A percentile compares a stretch with the other conserved stretches of the same genome.
Conservation (phyloP, 495 filamentous ascomycete genomes). For the Tuber borchii region DNA sequence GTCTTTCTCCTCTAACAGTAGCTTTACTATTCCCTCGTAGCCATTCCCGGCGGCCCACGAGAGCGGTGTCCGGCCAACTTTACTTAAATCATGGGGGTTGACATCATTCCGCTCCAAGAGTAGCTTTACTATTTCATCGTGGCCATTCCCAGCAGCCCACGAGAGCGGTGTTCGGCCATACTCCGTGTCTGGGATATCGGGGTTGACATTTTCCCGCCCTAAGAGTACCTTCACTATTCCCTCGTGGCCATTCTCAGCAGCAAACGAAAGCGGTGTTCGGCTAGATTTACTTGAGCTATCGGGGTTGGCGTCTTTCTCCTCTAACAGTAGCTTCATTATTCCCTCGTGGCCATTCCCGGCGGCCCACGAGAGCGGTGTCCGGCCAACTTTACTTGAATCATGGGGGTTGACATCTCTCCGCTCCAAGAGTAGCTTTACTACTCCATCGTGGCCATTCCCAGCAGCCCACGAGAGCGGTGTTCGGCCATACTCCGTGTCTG, state of each 20-base stretch:
- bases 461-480: neutral
- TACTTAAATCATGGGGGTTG: too few relatives aligned
- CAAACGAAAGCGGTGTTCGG: neutral
- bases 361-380: neutral
- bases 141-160: neutral
- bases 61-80: too few relatives aligned
- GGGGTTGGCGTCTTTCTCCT: neutral
- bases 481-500: neutral
- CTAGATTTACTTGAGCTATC: neutral
- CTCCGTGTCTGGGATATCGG: neutral
- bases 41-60: too few relatives aligned
- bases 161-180: neutral
- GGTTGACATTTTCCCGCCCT: neutral
- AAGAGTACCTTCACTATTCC: neutral
- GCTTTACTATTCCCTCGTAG: too few relatives aligned
- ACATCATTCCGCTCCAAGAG: neutral
- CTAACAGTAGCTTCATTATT: neutral
- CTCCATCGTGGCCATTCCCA: neutral
- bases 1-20: too few relatives aligned
- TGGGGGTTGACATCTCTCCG: neutral
- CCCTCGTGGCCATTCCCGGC: neutral
- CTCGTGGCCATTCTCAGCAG: neutral
- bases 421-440: neutral
- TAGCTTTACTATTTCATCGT: too few relatives aligned
- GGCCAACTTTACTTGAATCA: neutral